Evolutionary conservation across 208 protist genomes (phyloP).

Genomic region (Trypanosoma conorhini): DNA sequence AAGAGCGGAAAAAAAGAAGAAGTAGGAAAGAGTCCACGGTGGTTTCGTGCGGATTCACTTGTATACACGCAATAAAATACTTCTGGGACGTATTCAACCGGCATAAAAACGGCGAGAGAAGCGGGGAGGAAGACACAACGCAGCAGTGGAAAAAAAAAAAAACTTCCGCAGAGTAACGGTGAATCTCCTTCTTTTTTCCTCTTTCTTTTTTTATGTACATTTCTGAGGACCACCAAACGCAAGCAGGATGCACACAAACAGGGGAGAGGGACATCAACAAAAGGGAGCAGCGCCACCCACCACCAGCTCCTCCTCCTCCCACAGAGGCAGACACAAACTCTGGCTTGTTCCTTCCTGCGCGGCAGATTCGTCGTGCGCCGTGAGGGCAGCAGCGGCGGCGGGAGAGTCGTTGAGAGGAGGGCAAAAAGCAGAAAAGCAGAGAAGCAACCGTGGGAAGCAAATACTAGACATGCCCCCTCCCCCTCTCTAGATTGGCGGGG

Average conservation of each 20-base stretch:
- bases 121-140: too few species aligned
- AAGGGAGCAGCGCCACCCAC: background rate
- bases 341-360: background rate
- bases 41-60: background rate
- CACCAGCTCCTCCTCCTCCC: too few species aligned
- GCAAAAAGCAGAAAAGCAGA: background rate
- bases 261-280: background rate
- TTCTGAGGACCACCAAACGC: background rate
- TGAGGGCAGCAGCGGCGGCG: background rate
- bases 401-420: background rate
- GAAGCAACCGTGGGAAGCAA: background rate
- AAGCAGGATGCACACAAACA: background rate
- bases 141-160: background rate
- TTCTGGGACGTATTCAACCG: too few species aligned
- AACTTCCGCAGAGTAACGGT: background rate
- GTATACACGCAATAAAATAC: background rate
- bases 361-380: background rate
- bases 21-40: background rate
- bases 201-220: background rate
- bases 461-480: constrained; percentile 7
- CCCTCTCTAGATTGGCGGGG: constrained; percentile 11
- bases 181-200: background rate
- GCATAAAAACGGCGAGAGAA: too few species aligned
- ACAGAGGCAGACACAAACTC: background rate
- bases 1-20: background rate